Evolutionary conservation across 805 yeast genomes (phyloP), one percentile per base, ranked within the genome.

Genomic region (Candida palmyrensis): DNA sequence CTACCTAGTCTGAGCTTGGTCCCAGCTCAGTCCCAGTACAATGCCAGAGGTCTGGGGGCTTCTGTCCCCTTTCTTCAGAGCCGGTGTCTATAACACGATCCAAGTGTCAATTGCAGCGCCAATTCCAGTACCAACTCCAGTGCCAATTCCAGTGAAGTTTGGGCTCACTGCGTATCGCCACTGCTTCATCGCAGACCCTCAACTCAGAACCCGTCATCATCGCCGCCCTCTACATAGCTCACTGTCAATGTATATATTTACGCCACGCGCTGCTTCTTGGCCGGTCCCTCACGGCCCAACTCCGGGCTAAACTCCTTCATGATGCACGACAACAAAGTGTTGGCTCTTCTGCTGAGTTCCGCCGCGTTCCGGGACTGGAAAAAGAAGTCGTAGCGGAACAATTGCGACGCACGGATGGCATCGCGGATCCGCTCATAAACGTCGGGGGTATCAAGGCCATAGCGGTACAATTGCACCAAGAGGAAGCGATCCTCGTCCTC

Each of bases 401-500:
- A 59, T 4, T 90, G 84, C 9, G 84, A 77, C 26, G 73, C 73
- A 37, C 85, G 68, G 25, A 90, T 79, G 18, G 82, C 79, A 39
- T 81, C 85, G 35, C 87, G 71, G 30, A 90, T 79, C 41, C 74
- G 57, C 38, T 90, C 98, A 51, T 80, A 84, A 11, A 90, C 62
- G 48, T 84, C 87, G 10, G 78, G 79, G 16, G 80, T 68, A 44
- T 86, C 96, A 21, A 89, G 56, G 0, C 98, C 98, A 51, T 75
- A 77, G 39, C 82, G 69, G 62, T 83, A 81, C 50, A 87, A 61
- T 64, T 84, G 89, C 11, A 88, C 75, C 37, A 92, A 62, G 45
- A 92, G 60, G 55, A 84, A 92, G 46, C 96, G 68, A 57, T 92
- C 98, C 53, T 92, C 97, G 40, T 84, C 95, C 31, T 85, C 94